Evolutionary conservation across 805 yeast species (phyloP).

Genomic region (Yamadazyma sp.): DNA sequence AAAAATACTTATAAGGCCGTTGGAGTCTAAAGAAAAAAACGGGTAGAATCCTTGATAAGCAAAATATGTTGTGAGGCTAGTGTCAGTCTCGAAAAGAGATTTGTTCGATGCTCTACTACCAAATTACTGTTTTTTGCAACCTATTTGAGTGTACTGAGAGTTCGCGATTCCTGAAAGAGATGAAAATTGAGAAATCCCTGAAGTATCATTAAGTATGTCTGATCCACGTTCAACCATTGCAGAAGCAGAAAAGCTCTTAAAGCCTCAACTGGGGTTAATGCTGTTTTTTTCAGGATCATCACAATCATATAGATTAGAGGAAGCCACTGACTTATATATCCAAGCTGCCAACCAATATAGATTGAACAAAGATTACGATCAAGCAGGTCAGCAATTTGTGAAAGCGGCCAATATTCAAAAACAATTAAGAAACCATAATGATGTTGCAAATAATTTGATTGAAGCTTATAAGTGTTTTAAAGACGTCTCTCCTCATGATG

Average conservation of each 20-base stretch:
- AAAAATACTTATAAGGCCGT: too few species aligned
- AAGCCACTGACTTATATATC: slow-evolving; percentile 84
- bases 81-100: too few species aligned
- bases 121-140: too few species aligned
- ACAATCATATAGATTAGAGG: slow-evolving; percentile 67
- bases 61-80: too few species aligned
- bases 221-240: slow-evolving; percentile 45
- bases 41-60: too few species aligned
- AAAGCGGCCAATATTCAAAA: slow-evolving; percentile 81
- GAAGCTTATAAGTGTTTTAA: slow-evolving; percentile 90
- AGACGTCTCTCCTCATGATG: slow-evolving; percentile 67
- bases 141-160: too few species aligned
- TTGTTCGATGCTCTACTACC: too few species aligned
- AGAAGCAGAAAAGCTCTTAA: slow-evolving; percentile 41
- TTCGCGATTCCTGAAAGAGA: too few species aligned
- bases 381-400: slow-evolving; percentile 82
- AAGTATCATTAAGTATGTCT: too few species aligned
- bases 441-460: slow-evolving; percentile 83
- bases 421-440: slow-evolving; percentile 76
- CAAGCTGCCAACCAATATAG: slow-evolving; percentile 94
- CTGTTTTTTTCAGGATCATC: slow-evolving; percentile 62
- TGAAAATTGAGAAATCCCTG: too few species aligned
- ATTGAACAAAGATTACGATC: slow-evolving; percentile 63
- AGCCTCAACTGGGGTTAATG: slow-evolving; percentile 70
- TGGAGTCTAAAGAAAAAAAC: too few species aligned